Conservation (phyloP, 2,329 filamentous ascomycete genomes). For the Nothophaeocryptopus gaeumannii region DNA sequence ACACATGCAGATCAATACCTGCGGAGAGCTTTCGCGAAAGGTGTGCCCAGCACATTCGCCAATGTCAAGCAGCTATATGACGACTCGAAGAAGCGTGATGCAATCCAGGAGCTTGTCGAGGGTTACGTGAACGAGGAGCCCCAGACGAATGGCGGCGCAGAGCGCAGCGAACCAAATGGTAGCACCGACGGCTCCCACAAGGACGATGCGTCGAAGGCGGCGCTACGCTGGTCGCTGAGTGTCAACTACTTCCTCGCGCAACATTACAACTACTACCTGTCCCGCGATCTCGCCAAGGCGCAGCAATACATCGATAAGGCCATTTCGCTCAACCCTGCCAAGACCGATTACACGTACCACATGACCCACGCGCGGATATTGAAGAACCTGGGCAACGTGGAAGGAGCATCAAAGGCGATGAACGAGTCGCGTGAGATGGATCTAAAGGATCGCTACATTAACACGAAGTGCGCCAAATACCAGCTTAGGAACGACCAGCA, state of each 20-base stretch:
- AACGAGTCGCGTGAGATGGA: conserved; percentile 82
- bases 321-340: conserved; percentile 73
- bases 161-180: conserved; percentile 27
- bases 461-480: conserved; percentile 97
- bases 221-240: conserved; percentile 66
- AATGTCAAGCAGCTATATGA: conserved; percentile 93
- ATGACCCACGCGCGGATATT: conserved; percentile 94
- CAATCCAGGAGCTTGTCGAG: conserved; percentile 71
- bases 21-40: conserved; percentile 80
- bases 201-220: conserved; percentile 36
- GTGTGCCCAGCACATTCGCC: conserved; percentile 91
- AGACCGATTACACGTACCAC: conserved; percentile 86
- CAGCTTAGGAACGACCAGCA: conserved; percentile 90
- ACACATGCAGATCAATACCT: conserved; percentile 76
- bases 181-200: conserved; percentile 40
- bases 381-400: conserved; percentile 80
- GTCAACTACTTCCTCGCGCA: conserved; percentile 92
- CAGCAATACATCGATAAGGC: conserved; percentile 79
- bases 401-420: conserved; percentile 82
- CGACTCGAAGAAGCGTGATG: conserved; percentile 72
- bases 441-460: conserved; percentile 91
- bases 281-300: conserved; percentile 79
- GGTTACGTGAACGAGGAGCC: conserved; percentile 60
- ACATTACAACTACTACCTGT: conserved; percentile 91
- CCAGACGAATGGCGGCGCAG: conserved; percentile 28